Evolutionary conservation across 768 basidiomycete genomes (phyloP), one percentile per base, ranked within the genome.

Genomic region (Fibroporia radiculosa): DNA sequence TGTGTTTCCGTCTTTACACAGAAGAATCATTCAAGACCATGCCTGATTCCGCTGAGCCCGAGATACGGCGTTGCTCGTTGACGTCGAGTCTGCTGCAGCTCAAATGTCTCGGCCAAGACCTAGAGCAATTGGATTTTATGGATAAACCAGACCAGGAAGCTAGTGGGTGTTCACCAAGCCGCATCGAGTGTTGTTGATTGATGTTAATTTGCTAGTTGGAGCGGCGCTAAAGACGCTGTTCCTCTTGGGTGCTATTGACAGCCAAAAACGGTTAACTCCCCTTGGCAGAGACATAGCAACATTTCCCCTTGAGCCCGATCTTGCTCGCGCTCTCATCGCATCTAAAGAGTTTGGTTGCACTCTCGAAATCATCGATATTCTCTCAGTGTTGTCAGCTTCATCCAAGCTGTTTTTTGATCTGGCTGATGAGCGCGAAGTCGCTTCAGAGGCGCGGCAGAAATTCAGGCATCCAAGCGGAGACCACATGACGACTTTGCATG

Each of bases 1-100:
- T 75, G 37, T 99, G 96, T 64, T 99, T 88, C 66, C 79, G 96
- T 19, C 68, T 99, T 11, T 99, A 95, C 65, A 92, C 95, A 0
- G 86, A 93, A 60, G 71, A 77, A 3, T 74, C 79, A 4, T 98
- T 85, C 63, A 69, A 75, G 35, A 62, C 65, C 10, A 76, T 98
- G 74, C 65, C 69, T 4, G 53, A 72, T 11, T 74, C 86, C 7
- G 70, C 82, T 12, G 80, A 89, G 54, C 95, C 95, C 1, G 96
- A 98, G 64, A 96, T 99, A 36, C 77, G 84, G 50, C 80, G 96
- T 10, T 87, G 83, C 56, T 86, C 86, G 57, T 71, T 98, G 24
- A 78, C 86, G 4, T 81, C 85, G 16, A 87, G 85, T 44, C 73
- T 91, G 22, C 72, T 99, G 24, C 85, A 95, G 55, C 72, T 98